phyloP scores from a whole-genome alignment of 176 grass and related monocot species.

The Avena sativa region DNA sequence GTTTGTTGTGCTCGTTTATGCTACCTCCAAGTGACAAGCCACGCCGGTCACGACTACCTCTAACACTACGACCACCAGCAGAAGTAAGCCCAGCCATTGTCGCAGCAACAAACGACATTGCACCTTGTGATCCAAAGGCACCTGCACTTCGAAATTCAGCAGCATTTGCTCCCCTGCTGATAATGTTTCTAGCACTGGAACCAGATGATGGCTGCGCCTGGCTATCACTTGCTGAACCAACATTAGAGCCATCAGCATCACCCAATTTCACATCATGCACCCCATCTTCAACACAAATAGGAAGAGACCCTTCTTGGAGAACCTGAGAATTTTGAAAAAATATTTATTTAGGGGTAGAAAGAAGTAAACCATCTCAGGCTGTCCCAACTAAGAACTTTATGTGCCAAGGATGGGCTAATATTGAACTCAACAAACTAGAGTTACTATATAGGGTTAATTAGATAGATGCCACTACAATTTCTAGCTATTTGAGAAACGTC shows the following conservation, averaged over 20 bases:
- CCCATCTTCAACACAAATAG: slow-evolving; percentile 71
- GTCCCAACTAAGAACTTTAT: slow-evolving; percentile 26
- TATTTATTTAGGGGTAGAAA: slow-evolving; percentile 31
- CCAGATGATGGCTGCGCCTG: slow-evolving; percentile 63
- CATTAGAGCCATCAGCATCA: slow-evolving; percentile 62
- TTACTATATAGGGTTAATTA: not conserved
- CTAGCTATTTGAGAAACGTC: too few relatives aligned
- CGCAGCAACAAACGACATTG: slow-evolving; percentile 94
- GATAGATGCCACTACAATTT: too few relatives aligned
- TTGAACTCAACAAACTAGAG: slow-evolving; percentile 18
- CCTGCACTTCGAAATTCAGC: slow-evolving; percentile 63
- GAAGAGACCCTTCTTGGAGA: slow-evolving; percentile 64
- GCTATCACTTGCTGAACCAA: slow-evolving; percentile 59
- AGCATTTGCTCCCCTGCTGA: slow-evolving; percentile 51
- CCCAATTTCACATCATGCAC: slow-evolving; percentile 92
- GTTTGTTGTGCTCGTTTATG: slow-evolving; percentile 63
- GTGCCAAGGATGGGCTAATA: not conserved
- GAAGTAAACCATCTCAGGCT: slow-evolving; percentile 1
- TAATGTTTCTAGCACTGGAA: slow-evolving; percentile 64
- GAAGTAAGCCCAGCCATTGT: slow-evolving; percentile 95
- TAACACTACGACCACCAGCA: slow-evolving; percentile 66
- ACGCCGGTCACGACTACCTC: slow-evolving; percentile 73
- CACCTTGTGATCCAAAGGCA: slow-evolving; percentile 77
- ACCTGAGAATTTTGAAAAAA: slow-evolving; percentile 52
- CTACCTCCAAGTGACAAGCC: slow-evolving; percentile 60